A percentile compares a stretch with the other conserved stretches of the same genome.
phyloP scores from a whole-genome alignment of 768 basidiomycete genomes.

The Brasilioporus rufonigricans region DNA sequence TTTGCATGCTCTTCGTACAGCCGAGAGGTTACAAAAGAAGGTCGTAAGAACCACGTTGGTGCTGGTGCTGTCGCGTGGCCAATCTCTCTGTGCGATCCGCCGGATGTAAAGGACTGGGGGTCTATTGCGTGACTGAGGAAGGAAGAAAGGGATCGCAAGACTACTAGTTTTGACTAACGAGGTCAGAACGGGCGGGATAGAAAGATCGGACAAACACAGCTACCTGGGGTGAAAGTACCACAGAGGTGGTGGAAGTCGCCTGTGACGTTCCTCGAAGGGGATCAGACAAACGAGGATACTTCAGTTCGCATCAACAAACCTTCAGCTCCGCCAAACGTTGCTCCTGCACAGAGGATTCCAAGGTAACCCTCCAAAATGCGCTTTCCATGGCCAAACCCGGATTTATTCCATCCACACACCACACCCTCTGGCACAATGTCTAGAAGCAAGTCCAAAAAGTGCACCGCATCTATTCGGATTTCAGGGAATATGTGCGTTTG shows the following conservation, averaged over 20 bases:
- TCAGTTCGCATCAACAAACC: slow-evolving; percentile 36
- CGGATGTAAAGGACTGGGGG: slow-evolving; percentile 13
- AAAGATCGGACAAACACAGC: not conserved
- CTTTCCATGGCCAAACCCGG: slow-evolving; percentile 50
- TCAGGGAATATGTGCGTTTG: slow-evolving; percentile 96
- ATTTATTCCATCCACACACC: slow-evolving; percentile 63
- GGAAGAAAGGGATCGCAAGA: slow-evolving; percentile 65
- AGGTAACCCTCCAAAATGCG: slow-evolving; percentile 79
- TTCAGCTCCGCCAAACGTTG: slow-evolving; percentile 55
- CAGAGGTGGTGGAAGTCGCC: slow-evolving; percentile 62
- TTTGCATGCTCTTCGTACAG: slow-evolving; percentile 56
- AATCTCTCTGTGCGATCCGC: slow-evolving; percentile 13
- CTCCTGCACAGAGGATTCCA: slow-evolving; percentile 70
- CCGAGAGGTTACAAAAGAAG: slow-evolving; percentile 52
- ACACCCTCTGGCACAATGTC: slow-evolving; percentile 66
- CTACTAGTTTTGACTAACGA: slow-evolving; percentile 71
- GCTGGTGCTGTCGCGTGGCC: slow-evolving; percentile 23
- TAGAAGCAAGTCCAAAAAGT: slow-evolving; percentile 73
- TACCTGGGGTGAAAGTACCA: slow-evolving; percentile 64
- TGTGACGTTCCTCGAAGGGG: slow-evolving; percentile 25
- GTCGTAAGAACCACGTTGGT: slow-evolving; percentile 62
- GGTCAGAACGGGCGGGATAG: not conserved
- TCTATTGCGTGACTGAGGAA: slow-evolving; percentile 57
- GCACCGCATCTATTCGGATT: slow-evolving; percentile 86
- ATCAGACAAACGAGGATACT: not conserved